phyloP scores from a whole-genome alignment of 1,284 basidiomycete genomes.

The Rhodotorula sp. region DNA sequence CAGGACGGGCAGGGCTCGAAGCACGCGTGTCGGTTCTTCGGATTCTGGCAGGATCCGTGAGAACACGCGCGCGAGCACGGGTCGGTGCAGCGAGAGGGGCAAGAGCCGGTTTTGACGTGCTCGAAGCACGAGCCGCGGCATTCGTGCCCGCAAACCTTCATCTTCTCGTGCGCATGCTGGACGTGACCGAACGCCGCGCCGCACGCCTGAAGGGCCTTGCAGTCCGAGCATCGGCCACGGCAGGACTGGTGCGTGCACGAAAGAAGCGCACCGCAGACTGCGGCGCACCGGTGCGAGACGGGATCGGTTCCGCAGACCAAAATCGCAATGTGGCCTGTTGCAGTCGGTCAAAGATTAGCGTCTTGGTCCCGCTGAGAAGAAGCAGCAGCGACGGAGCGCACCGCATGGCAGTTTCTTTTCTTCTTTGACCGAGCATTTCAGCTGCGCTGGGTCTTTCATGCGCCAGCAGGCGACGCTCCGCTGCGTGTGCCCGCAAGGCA shows the following conservation, averaged over 20 bases:
- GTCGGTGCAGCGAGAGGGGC: slow-evolving; percentile 53
- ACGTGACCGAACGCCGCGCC: not conserved
- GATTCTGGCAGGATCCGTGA: slow-evolving; percentile 49
- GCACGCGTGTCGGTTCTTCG: slow-evolving; percentile 57
- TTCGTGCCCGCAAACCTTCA: slow-evolving; percentile 56
- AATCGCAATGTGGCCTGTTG: slow-evolving; percentile 53
- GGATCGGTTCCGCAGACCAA: slow-evolving; percentile 58
- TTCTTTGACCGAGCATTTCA: slow-evolving; percentile 54
- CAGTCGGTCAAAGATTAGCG: not conserved
- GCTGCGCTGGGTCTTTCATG: slow-evolving; percentile 52
- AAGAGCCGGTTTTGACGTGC: slow-evolving; percentile 56
- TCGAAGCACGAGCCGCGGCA: slow-evolving; percentile 57
- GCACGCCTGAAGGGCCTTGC: slow-evolving; percentile 51
- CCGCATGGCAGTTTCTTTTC: slow-evolving; percentile 60
- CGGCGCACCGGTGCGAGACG: slow-evolving; percentile 52
- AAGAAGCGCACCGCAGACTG: slow-evolving; percentile 55
- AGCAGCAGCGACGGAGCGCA: not conserved
- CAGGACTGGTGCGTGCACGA: slow-evolving; percentile 57
- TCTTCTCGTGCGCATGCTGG: slow-evolving; percentile 10
- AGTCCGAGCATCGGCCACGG: slow-evolving; percentile 56
- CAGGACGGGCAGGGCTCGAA: slow-evolving; percentile 64
- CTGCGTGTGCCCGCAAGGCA: slow-evolving; percentile 65
- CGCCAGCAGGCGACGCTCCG: slow-evolving; percentile 53
- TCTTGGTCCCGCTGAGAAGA: not conserved
- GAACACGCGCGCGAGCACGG: slow-evolving; percentile 61